Percentiles rank a stretch among this genome's conserved stretches.
Conservation (phyloP, 352 stramenopile species). For the Pythium utonaiense region DNA sequence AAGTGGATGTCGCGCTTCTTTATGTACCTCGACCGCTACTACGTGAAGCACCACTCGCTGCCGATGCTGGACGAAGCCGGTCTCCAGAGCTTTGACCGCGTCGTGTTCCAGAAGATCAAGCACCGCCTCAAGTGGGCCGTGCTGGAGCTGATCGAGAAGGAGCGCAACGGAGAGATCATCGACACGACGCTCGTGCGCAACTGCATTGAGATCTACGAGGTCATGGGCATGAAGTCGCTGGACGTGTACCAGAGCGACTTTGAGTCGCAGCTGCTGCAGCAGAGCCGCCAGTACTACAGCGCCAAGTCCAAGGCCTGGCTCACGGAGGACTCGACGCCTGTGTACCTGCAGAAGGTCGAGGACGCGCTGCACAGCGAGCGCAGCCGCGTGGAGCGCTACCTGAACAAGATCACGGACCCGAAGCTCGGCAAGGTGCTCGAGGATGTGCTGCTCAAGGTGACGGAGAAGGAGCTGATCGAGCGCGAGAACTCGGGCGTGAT, state of each 20-base stretch:
- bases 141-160: constrained; percentile 96
- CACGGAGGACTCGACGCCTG: constrained; percentile 94
- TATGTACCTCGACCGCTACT: constrained; percentile 99
- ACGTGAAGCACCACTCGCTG: constrained; percentile 97
- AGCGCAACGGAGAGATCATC: constrained; percentile 97
- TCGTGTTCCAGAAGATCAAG: constrained; percentile 86
- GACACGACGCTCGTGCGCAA: constrained; percentile 96
- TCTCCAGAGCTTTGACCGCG: constrained; percentile 77
- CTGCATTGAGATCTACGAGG: constrained; percentile 98
- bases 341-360: constrained; percentile 97
- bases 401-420: constrained; percentile 94
- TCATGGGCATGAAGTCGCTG: constrained; percentile 96
- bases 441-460: constrained; percentile 92
- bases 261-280: constrained; percentile 91
- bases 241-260: constrained; percentile 97
- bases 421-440: constrained; percentile 95
- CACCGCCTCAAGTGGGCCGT: constrained; percentile 86
- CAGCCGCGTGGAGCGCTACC: constrained; percentile 92
- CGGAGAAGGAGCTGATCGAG: constrained; percentile 96
- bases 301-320: constrained; percentile 98
- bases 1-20: constrained; percentile 99
- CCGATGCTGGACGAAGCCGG: constrained; percentile 93
- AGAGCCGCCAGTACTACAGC: constrained; percentile 94
- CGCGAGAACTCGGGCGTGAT: constrained; percentile 95
- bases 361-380: constrained; percentile 78